A percentile compares a stretch with the other conserved stretches of the same genome.
Conservation (phyloP, 805 yeast species). For the Spathaspora sp. region DNA sequence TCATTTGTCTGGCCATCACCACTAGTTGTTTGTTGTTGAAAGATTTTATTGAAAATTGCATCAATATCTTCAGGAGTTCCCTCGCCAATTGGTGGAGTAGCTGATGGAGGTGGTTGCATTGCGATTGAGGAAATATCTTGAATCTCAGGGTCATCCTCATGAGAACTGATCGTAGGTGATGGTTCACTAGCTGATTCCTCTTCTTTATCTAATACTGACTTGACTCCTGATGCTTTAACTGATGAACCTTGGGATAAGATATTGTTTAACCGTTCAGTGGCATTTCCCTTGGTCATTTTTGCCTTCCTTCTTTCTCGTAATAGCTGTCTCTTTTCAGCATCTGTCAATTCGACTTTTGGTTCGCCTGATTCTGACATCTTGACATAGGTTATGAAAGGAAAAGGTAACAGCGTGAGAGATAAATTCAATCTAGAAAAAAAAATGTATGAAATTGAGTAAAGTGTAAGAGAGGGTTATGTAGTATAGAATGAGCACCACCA, state of each 20-base stretch:
- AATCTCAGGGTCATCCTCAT: slow-evolving; percentile 36
- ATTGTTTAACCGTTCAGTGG: slow-evolving; percentile 48
- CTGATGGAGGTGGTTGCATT: slow-evolving; percentile 2
- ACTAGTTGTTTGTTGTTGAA: slow-evolving; percentile 15
- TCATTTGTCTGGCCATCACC: slow-evolving; percentile 4
- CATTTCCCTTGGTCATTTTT: slow-evolving; percentile 55
- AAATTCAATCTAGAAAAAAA: not conserved
- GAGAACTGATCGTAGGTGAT: slow-evolving; percentile 7
- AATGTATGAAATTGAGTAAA: not conserved
- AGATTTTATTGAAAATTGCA: slow-evolving; percentile 28
- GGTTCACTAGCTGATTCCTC: slow-evolving; percentile 5
- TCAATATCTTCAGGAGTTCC: slow-evolving; percentile 26
- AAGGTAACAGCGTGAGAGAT: not conserved
- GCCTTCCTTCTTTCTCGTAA: slow-evolving; percentile 65
- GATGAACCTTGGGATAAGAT: slow-evolving; percentile 39
- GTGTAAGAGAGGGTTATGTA: not conserved
- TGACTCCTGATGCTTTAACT: slow-evolving; percentile 26
- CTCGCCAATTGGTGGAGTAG: slow-evolving; percentile 9
- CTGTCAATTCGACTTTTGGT: slow-evolving; percentile 23
- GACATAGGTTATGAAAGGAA: not conserved
- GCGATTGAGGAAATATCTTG: slow-evolving; percentile 28
- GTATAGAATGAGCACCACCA: not conserved
- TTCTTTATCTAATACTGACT: slow-evolving; percentile 30
- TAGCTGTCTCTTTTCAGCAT: slow-evolving; percentile 55
- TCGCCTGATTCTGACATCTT: slow-evolving; percentile 10